Base-by-base conservation (phyloP, 805 yeast species). In the Candida dajiaensis region DNA sequence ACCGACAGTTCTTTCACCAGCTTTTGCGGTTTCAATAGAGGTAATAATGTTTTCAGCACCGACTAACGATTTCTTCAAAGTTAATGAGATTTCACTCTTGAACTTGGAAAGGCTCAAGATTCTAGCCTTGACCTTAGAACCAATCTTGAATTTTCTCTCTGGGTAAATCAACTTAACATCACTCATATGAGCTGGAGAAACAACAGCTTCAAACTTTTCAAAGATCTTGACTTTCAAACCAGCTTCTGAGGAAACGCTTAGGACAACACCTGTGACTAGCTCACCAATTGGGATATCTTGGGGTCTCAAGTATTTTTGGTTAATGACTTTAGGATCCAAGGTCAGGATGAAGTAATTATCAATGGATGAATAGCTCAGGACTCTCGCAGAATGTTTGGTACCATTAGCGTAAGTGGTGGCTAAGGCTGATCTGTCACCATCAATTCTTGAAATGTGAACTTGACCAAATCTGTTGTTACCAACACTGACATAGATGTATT, bases 141-240 rank as follows among this genome's bases (percentile, higher is more conserved):
- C 98, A 39, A 83, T 80, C 65, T 86, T 87, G 73, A 83, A 92
- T 59, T 89, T 88, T 71, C 94, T 78, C 67, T 94, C 98, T 6
- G 99, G 99, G 60, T 92, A 84, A 3, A 80, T 79, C 52, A 92
- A 72, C 61, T 81, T 83, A 48, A 85, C 75, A 64, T 94, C 99
- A 54, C 95, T 83, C 65, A 94, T 77, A 57, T 92, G 96, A 22
- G 69, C 60, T 23, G 80, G 71, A 13, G 87, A 83, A 25, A 88
- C 98, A 51, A 76, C 68, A 6, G 89, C 99, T 38, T 76, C 81
- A 53, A 84, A 86, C 42, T 77, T 74, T 44, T 79, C 81, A 49
- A 82, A 80, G 11, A 89, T 58, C 56, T 77, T 80, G 26, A 94
- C 73, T 28, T 78, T 63, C 26, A 94, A 73, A 20, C 97, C 97